Evolutionary conservation across 1,284 basidiomycete genomes (phyloP).

Genomic region (Inonotus hispidus): DNA sequence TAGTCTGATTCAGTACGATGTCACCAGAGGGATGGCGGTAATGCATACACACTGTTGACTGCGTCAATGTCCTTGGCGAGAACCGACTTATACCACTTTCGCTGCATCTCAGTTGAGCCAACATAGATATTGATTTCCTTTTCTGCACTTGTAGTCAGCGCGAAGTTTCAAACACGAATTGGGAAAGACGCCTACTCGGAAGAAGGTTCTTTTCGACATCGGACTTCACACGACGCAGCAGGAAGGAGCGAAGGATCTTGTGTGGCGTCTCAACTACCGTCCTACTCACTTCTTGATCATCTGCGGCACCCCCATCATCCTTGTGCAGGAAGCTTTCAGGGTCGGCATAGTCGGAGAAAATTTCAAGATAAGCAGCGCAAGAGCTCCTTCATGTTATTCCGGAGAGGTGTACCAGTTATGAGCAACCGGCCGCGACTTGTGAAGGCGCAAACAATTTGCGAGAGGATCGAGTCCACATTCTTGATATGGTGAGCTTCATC

Average conservation of each 20-base stretch:
- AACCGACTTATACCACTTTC: conserved; percentile 95
- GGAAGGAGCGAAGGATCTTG: conserved; percentile 93
- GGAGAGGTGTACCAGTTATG: conserved; percentile 96
- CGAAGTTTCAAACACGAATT: not conserved
- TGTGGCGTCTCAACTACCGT: conserved; percentile 97
- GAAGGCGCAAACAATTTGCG: conserved; percentile 93
- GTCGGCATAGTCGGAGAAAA: conserved; percentile 73
- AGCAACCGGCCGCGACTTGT: conserved; percentile 84
- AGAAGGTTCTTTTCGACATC: conserved; percentile 97
- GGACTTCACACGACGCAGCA: conserved; percentile 91
- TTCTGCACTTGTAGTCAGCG: conserved; percentile 41
- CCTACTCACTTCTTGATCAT: conserved; percentile 84
- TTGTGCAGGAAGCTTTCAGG: conserved; percentile 76
- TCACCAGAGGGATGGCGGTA: not conserved
- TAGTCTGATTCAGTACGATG: not conserved
- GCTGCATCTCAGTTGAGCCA: conserved; percentile 96
- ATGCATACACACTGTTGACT: conserved; percentile 68
- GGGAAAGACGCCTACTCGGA: conserved; percentile 57
- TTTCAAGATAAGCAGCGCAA: conserved; percentile 96
- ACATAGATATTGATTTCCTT: conserved; percentile 99
- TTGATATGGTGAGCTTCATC: conserved; percentile 99
- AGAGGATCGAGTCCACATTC: conserved; percentile 95
- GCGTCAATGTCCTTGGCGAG: conserved; percentile 99
- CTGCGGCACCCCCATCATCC: conserved; percentile 66
- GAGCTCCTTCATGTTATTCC: conserved; percentile 97